Conservation (phyloP, 768 basidiomycete genomes). For the Russula vinacea region DNA sequence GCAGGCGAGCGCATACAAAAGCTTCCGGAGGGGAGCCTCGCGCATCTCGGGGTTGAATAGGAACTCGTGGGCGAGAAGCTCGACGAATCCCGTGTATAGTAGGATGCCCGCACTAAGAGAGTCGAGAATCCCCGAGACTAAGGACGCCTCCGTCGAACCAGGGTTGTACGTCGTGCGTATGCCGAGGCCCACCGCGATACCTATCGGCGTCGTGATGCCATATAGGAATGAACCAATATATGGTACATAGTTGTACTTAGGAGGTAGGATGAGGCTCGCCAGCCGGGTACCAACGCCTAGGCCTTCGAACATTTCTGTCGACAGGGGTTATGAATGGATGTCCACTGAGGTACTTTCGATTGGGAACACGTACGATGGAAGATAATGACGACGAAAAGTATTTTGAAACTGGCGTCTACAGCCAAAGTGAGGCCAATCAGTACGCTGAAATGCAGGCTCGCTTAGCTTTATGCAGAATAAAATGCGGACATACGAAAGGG, state of each 20-base stretch:
- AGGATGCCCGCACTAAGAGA: slow-evolving; percentile 84
- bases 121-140: slow-evolving; percentile 84
- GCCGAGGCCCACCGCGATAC: slow-evolving; percentile 82
- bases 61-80: slow-evolving; percentile 94
- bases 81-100: slow-evolving; percentile 82
- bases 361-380: slow-evolving; percentile 74
- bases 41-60: slow-evolving; percentile 86
- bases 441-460: slow-evolving; percentile 43
- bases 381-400: slow-evolving; percentile 84
- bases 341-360: neutral
- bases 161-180: slow-evolving; percentile 80
- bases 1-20: slow-evolving; percentile 70
- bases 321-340: neutral
- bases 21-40: slow-evolving; percentile 56
- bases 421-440: slow-evolving; percentile 90
- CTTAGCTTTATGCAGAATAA: neutral
- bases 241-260: slow-evolving; percentile 54
- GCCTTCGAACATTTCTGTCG: slow-evolving; percentile 89
- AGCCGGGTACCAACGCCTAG: slow-evolving; percentile 89
- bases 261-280: slow-evolving; percentile 65
- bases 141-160: slow-evolving; percentile 64
- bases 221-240: slow-evolving; percentile 60
- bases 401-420: slow-evolving; percentile 75
- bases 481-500: neutral
- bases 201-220: slow-evolving; percentile 79